These are phyloP conservation scores for Annulohypoxylon nitens DNA, from an alignment of 495 filamentous ascomycete species.

Conservation along the genomic window DNA sequence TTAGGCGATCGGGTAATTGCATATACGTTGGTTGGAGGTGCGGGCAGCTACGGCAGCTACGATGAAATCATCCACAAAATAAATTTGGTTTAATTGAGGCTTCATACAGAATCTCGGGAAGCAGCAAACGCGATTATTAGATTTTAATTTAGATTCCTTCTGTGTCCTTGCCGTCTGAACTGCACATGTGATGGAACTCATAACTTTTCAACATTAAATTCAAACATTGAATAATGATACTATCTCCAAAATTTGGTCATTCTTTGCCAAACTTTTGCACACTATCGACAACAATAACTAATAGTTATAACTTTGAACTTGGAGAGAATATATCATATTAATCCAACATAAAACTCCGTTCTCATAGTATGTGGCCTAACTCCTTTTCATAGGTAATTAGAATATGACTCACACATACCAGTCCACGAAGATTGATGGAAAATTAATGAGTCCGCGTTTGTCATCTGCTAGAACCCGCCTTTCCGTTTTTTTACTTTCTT, in stretches of 20 bases:
- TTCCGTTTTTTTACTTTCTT: constrained; percentile 52
- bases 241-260: background rate
- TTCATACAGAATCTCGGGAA: constrained; percentile 4
- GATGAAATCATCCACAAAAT: constrained; percentile 22
- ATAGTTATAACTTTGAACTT: background rate
- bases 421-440: background rate
- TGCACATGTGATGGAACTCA: background rate
- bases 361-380: background rate
- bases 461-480: constrained; percentile 43
- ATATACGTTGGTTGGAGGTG: constrained; percentile 25
- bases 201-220: too few species aligned
- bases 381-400: background rate
- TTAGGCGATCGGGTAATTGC: constrained; percentile 35
- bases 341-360: background rate
- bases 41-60: constrained; percentile 37
- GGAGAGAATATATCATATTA: background rate
- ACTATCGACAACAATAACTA: background rate
- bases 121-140: background rate
- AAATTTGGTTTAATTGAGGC: constrained; percentile 7
- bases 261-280: background rate
- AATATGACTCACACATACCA: background rate
- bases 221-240: too few species aligned
- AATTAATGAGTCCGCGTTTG: background rate
- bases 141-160: background rate
- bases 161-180: background rate